Conservation (phyloP, 2,329 filamentous ascomycete genomes). For the Cladophialophora carrionii region DNA sequence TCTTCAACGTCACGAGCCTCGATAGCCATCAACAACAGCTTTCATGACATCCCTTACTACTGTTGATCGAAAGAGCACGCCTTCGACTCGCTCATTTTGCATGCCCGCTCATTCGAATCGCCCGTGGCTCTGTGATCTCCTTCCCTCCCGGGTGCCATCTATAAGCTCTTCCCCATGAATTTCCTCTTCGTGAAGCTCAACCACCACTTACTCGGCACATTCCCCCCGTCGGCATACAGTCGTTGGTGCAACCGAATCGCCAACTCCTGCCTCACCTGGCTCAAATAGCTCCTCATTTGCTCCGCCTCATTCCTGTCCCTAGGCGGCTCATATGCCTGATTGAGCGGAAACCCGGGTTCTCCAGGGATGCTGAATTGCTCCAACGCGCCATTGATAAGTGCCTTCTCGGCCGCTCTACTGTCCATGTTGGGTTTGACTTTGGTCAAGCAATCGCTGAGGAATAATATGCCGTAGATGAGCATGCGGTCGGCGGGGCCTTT, state of each 20-base stretch:
- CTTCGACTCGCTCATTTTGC: background rate
- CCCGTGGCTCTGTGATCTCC: background rate
- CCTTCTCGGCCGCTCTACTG: conserved; percentile 68
- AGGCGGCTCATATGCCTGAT: conserved; percentile 94
- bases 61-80: background rate
- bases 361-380: conserved; percentile 95
- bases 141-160: conserved; percentile 35
- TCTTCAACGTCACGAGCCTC: background rate
- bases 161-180: conserved; percentile 97
- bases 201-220: conserved; percentile 83
- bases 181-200: conserved; percentile 98
- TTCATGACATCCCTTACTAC: background rate
- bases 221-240: conserved; percentile 74
- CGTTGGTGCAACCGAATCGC: conserved; percentile 79
- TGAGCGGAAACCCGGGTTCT: conserved; percentile 88
- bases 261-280: conserved; percentile 88
- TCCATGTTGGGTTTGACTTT: conserved; percentile 79
- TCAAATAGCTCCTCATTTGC: conserved; percentile 75
- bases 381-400: conserved; percentile 85
- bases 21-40: background rate
- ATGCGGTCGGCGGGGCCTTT: conserved; percentile 92
- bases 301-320: conserved; percentile 87
- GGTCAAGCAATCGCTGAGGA: conserved; percentile 83
- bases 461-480: conserved; percentile 95
- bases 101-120: background rate